Evolutionary conservation across 2,329 filamentous ascomycete species (phyloP).

Genomic region (Pseudocercospora eumusae): DNA sequence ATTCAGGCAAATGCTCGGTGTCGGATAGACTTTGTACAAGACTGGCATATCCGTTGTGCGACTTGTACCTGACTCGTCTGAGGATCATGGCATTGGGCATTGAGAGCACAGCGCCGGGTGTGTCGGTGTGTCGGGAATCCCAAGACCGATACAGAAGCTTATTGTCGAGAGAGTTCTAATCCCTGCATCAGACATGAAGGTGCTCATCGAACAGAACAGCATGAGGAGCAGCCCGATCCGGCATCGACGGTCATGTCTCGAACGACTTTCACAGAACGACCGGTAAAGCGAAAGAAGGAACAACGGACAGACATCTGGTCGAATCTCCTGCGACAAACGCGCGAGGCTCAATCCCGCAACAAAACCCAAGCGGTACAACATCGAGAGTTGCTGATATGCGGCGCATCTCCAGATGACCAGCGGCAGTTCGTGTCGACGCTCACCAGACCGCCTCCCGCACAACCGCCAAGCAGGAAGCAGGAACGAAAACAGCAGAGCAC

Average conservation of each 20-base stretch:
- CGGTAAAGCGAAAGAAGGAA: conserved; percentile 31
- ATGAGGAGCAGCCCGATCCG: not conserved
- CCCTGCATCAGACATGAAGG: not conserved
- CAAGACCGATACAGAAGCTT: not conserved
- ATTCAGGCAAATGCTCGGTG: conserved; percentile 2
- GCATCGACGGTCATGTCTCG: conserved; percentile 25
- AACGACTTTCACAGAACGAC: conserved; percentile 15
- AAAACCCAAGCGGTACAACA: conserved; percentile 37
- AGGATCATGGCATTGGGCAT: not conserved
- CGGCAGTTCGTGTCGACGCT: conserved; percentile 33
- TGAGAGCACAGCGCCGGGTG: not conserved
- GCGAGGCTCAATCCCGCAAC: conserved; percentile 40
- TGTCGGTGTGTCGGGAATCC: not conserved
- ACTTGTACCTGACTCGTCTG: not conserved
- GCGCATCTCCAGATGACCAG: conserved; percentile 39
- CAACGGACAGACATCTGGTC: conserved; percentile 40
- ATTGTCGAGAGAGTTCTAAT: not conserved
- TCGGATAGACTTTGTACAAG: not conserved
- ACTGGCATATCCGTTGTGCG: not conserved
- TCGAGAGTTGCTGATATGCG: conserved; percentile 37
- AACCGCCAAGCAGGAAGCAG: conserved; percentile 29
- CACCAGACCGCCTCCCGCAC: conserved; percentile 34
- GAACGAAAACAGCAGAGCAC: conserved; percentile 29
- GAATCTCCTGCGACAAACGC: conserved; percentile 39
- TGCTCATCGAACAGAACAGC: not conserved